Conservation (phyloP, 1,284 basidiomycete genomes). For the Ceratobasidium sp. region DNA sequence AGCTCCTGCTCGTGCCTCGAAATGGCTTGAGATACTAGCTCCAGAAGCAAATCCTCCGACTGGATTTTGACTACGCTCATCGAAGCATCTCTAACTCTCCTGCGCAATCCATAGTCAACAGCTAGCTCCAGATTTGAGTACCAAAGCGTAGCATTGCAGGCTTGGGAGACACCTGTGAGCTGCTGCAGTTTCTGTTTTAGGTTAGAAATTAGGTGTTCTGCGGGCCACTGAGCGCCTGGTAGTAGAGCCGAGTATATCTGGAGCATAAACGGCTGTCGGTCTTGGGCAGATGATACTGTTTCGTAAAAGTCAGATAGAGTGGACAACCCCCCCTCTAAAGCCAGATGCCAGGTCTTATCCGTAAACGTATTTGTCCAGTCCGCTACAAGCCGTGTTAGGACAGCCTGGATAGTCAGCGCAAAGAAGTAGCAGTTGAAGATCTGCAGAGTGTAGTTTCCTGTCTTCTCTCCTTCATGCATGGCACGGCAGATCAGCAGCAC, state of each 20-base stretch:
- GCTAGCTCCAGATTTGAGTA: too few relatives aligned
- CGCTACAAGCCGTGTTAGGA: neutral
- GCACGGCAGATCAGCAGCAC: constrained; percentile 16
- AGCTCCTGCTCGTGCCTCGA: too few relatives aligned
- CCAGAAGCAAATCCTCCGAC: too few relatives aligned
- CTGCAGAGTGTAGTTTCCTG: constrained; percentile 13
- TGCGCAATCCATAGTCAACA: too few relatives aligned
- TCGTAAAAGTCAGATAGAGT: neutral
- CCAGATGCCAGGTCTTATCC: neutral
- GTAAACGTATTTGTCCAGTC: neutral
- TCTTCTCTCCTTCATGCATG: constrained; percentile 28
- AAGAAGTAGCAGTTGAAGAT: constrained; percentile 34
- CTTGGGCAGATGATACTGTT: neutral
- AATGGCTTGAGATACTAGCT: too few relatives aligned
- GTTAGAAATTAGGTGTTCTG: too few relatives aligned
- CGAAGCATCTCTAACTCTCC: too few relatives aligned
- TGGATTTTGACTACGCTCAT: too few relatives aligned
- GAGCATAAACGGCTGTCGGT: neutral
- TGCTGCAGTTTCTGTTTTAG: too few relatives aligned
- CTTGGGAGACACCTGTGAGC: too few relatives aligned
- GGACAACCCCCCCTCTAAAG: neutral
- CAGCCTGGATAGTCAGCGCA: constrained; percentile 21
- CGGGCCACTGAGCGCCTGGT: neutral
- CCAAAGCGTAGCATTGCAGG: too few relatives aligned
- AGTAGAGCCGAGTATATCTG: neutral